Conservation (phyloP, 2,329 filamentous ascomycete species). For the Sporothrix variecibatus region DNA sequence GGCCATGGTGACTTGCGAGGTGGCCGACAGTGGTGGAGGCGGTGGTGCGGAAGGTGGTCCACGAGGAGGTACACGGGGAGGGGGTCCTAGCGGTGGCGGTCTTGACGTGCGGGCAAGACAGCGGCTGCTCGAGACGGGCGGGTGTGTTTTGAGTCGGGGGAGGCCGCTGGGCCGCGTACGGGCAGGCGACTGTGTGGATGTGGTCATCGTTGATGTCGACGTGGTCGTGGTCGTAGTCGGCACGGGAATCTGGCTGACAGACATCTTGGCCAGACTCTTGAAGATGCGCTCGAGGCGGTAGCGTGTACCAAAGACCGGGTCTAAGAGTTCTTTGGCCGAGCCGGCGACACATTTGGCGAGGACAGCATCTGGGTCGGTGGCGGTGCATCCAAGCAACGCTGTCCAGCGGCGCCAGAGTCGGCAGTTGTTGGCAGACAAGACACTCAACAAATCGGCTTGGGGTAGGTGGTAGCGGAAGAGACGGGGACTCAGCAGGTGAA, state of each 20-base stretch:
- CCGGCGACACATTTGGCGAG: conserved; percentile 30
- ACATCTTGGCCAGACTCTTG: conserved; percentile 31
- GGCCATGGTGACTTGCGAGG: background rate
- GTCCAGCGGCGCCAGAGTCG: conserved; percentile 42
- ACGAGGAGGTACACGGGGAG: too few species aligned
- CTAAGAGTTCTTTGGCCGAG: conserved; percentile 32
- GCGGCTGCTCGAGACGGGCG: background rate
- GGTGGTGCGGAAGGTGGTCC: too few species aligned
- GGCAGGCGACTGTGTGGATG: background rate
- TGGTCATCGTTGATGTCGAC: background rate
- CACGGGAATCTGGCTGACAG: background rate
- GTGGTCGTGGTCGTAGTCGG: background rate
- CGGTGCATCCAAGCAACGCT: conserved; percentile 33
- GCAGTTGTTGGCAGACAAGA: conserved; percentile 34
- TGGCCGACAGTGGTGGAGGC: background rate
- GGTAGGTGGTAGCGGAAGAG: conserved; percentile 40
- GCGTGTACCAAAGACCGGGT: conserved; percentile 38
- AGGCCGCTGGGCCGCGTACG: background rate
- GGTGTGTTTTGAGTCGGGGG: background rate
- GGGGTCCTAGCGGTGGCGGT: background rate
- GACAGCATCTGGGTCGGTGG: conserved; percentile 32
- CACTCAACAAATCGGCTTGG: conserved; percentile 34
- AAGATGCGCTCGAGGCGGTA: conserved; percentile 39
- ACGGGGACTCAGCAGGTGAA: conserved; percentile 38
- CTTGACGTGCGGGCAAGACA: background rate